Conservation (phyloP, 805 yeast species). For the Candida rishiriensis region DNA sequence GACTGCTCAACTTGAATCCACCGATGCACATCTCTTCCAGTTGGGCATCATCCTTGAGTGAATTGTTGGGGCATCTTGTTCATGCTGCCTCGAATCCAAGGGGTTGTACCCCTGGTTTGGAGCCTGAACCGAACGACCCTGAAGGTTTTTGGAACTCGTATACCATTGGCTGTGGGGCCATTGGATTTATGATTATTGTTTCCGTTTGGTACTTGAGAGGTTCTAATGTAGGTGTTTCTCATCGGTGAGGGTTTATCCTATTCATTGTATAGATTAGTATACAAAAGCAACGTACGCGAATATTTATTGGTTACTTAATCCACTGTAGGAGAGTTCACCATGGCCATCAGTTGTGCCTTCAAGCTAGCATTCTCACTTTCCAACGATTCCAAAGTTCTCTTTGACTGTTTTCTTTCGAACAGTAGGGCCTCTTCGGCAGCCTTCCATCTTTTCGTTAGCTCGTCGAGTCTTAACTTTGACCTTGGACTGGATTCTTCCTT, state of each 20-base stretch:
- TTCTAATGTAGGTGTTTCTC: slow-evolving; percentile 14
- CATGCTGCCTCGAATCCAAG: slow-evolving; percentile 84
- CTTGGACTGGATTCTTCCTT: slow-evolving; percentile 27
- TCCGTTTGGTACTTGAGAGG: slow-evolving; percentile 63
- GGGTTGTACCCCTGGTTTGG: slow-evolving; percentile 70
- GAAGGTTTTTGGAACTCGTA: slow-evolving; percentile 46
- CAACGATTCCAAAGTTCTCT: slow-evolving; percentile 44
- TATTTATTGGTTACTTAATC: too few species aligned
- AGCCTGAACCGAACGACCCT: slow-evolving; percentile 51
- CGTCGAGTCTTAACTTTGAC: slow-evolving; percentile 46
- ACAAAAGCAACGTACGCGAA: too few species aligned
- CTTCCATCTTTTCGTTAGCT: slow-evolving; percentile 61
- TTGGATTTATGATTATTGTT: slow-evolving; percentile 59
- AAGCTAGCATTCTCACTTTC: slow-evolving; percentile 51
- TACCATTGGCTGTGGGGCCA: slow-evolving; percentile 63
- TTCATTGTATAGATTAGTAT: too few species aligned
- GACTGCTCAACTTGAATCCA: slow-evolving; percentile 60
- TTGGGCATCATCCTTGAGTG: slow-evolving; percentile 85
- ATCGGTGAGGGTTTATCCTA: too few species aligned
- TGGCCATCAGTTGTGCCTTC: background rate
- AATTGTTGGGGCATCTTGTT: slow-evolving; percentile 79
- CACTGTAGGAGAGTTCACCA: too few species aligned
- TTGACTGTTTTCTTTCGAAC: slow-evolving; percentile 55
- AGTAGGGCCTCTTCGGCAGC: slow-evolving; percentile 67
- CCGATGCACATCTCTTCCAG: slow-evolving; percentile 88